Evolutionary conservation across 495 filamentous ascomycete genomes (phyloP), one percentile per base, ranked within the genome.

Genomic region (Penicillium robsamsonii): DNA sequence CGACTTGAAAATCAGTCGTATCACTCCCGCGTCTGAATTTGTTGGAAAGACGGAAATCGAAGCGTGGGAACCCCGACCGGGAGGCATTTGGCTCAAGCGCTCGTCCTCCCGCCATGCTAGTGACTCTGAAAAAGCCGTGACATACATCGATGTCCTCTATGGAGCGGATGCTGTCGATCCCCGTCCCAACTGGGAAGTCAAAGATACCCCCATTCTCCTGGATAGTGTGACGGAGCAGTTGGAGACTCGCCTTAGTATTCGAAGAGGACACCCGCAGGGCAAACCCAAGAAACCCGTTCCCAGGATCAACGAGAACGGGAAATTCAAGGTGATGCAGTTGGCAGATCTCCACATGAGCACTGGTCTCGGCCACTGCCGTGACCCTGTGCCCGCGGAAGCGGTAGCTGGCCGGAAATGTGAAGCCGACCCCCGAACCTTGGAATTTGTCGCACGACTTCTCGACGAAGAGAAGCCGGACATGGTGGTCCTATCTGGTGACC

Each of bases 241-340:
- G 44, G 81, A 83, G 54, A 81, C 88, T 18, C 84, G 90, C 42
- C 70, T 98, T 24, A 92, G 83, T 27, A 76, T 96, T 46, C 81
- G 91, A 29, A 81, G 89, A 57, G 94, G 94, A 4, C 77, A 79
- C 29, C 81, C 81, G 7, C 50, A 31, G 25, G 59, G 74, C 3
- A 79, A 82, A 54, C 61, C 70, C 13, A 77, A 83, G 58, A 89
- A 84, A 63, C 87, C 90, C 0, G 71, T 78, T n/a, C 89, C 87
- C 13, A 80, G 85, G 49, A 87, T 98, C 53, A 80, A 82, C 47
- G 89, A 93, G 27, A 88, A 95, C 69, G 92, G 92, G n/a, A 88
- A 86, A 58, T 97, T 97, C 73, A 97, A 97, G 75, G 95, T 98
- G 56, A 86, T 98, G 82, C 94, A 98, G 69, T 68, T 94, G 48